These are phyloP conservation scores for Amylocarpus encephaloides DNA, from an alignment of 2,329 filamentous ascomycete species.

Conservation along the genomic window DNA sequence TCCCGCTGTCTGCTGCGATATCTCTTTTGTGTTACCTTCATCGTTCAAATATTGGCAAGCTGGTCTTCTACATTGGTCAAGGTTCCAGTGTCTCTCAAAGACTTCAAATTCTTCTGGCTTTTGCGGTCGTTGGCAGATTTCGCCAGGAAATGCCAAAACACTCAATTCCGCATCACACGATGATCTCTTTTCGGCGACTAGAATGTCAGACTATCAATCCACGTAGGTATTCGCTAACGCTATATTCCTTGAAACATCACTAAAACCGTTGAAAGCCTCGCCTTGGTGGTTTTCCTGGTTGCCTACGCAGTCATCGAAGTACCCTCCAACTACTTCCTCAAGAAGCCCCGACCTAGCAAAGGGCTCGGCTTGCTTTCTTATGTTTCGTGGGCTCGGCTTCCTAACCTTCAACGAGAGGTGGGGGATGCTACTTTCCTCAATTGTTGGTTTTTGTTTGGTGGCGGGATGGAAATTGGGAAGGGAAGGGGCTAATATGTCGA, in stretches of 20 bases:
- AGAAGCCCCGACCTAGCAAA: slow-evolving; percentile 40
- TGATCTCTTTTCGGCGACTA: slow-evolving; percentile 55
- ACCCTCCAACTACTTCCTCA: slow-evolving; percentile 44
- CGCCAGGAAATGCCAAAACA: slow-evolving; percentile 52
- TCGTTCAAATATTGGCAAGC: slow-evolving; percentile 56
- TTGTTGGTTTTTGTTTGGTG: no score
- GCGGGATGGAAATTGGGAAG: not conserved
- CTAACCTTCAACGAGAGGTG: not conserved
- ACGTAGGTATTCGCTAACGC: slow-evolving; percentile 32
- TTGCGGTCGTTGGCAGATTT: not conserved
- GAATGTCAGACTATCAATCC: slow-evolving; percentile 57
- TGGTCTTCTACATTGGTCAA: no score
- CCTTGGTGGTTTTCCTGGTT: slow-evolving; percentile 42
- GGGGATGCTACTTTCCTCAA: no score
- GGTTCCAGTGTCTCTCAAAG: not conserved
- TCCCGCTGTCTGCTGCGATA: slow-evolving; percentile 56
- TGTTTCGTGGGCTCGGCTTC: slow-evolving; percentile 39
- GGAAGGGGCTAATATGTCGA: not conserved
- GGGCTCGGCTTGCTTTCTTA: slow-evolving; percentile 48
- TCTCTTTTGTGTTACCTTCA: slow-evolving; percentile 65
- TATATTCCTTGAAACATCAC: not conserved
- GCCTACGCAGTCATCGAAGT: slow-evolving; percentile 45
- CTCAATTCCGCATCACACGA: slow-evolving; percentile 54
- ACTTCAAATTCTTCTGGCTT: no score
- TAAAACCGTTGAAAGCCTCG: slow-evolving; percentile 28